phyloP scores from a whole-genome alignment of 23 red algal species.

The Chondrus crispus region DNA sequence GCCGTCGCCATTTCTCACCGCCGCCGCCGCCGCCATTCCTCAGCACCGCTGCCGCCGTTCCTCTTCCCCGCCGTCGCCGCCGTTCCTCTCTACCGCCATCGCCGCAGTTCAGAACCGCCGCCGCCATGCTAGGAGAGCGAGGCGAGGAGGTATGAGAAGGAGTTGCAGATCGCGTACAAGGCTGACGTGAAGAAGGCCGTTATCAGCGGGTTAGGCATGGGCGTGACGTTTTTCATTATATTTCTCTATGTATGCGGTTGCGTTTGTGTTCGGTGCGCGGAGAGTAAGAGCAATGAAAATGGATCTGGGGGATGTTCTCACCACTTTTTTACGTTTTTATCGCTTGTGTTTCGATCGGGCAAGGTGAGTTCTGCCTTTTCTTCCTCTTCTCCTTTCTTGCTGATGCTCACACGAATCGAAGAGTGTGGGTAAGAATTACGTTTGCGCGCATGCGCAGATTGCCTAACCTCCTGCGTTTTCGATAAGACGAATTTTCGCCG shows the following conservation, averaged over 20 bases:
- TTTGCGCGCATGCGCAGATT: too few species aligned
- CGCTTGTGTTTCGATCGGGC: constrained; percentile 87
- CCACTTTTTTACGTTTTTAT: constrained; percentile 91
- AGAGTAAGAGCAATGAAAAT: constrained; percentile 43
- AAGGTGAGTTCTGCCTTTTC: constrained; percentile 29
- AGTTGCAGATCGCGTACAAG: constrained; percentile 59
- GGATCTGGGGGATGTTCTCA: constrained; percentile 66
- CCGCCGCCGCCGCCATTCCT: too few species aligned
- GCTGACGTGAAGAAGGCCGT: constrained; percentile 56
- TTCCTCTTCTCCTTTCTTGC: not conserved
- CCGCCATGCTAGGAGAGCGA: constrained; percentile 64
- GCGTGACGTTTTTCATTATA: constrained; percentile 92
- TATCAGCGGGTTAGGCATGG: constrained; percentile 65
- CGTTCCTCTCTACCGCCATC: too few species aligned
- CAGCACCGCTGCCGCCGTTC: too few species aligned
- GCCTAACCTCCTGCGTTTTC: too few species aligned
- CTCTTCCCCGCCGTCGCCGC: too few species aligned
- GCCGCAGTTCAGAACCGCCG: too few species aligned
- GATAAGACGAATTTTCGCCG: too few species aligned
- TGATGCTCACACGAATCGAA: too few species aligned
- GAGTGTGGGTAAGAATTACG: too few species aligned
- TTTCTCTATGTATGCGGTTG: constrained; percentile 83
- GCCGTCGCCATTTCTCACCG: too few species aligned
- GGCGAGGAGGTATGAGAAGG: constrained; percentile 65
- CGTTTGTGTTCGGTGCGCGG: constrained; percentile 81